These are phyloP conservation scores for Moesziomyces globuligerus DNA, from an alignment of 1,284 basidiomycete genomes.

Conservation along the genomic window DNA sequence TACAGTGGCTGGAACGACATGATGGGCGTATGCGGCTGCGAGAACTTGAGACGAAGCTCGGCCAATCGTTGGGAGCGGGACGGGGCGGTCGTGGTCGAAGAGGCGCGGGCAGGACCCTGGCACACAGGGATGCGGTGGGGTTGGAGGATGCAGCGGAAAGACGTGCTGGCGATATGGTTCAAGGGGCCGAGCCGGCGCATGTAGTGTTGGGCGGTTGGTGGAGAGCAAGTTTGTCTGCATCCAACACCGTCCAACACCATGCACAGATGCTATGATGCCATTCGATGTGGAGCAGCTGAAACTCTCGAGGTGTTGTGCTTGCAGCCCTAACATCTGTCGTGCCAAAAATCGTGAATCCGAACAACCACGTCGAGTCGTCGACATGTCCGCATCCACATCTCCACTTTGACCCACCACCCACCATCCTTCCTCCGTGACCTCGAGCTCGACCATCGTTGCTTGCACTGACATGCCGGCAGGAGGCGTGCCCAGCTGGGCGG, in stretches of 20 bases:
- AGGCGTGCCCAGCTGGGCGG: slow-evolving; percentile 39
- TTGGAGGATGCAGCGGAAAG: background rate
- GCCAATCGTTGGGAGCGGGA: slow-evolving; percentile 9
- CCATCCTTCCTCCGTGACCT: background rate
- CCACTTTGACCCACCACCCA: background rate
- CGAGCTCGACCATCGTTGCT: background rate
- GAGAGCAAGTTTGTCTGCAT: no score
- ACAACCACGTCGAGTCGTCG: no score
- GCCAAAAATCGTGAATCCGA: no score
- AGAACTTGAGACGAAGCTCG: slow-evolving; percentile 35
- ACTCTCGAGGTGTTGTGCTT: no score
- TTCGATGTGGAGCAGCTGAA: no score
- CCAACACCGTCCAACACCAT: background rate
- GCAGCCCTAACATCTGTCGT: no score
- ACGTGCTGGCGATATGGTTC: background rate
- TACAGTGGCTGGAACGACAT: slow-evolving; percentile 58
- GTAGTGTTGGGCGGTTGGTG: background rate
- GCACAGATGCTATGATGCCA: background rate
- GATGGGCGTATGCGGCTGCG: background rate
- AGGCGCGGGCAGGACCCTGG: no score
- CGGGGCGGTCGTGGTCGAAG: slow-evolving; percentile 2
- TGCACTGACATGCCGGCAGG: slow-evolving; percentile 21
- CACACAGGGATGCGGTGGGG: background rate
- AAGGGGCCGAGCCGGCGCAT: background rate
- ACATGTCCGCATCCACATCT: background rate